Percentiles rank a stretch among this genome's conserved stretches.
Evolutionary conservation across 2,329 filamentous ascomycete genomes (phyloP).

Genomic region (Xenoacremonium recifei): DNA sequence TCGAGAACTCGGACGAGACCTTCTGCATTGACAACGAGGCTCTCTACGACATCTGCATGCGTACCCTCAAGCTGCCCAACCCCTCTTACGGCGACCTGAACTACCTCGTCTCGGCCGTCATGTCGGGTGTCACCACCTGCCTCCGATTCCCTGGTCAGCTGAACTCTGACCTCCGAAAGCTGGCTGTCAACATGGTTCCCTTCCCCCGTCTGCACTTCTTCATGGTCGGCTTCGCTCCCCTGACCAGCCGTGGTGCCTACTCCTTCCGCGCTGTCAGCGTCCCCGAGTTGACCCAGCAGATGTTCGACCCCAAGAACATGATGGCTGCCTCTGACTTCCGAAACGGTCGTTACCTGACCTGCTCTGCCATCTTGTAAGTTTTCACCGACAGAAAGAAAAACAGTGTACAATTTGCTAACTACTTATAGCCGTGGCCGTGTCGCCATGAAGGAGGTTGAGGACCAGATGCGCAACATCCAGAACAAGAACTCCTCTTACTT

Average conservation of each 20-base stretch:
- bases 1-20: constrained; percentile 99
- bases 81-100: constrained; percentile 99
- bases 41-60: constrained; percentile 99
- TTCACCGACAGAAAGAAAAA: too few relatives aligned
- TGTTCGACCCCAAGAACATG: constrained; percentile 99
- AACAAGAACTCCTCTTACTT: constrained; percentile 99
- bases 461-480: constrained; percentile 99
- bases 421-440: constrained; percentile 84
- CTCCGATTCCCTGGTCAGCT: constrained; percentile 99
- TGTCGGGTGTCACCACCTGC: constrained; percentile 98
- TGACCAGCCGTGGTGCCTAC: constrained; percentile 82
- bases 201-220: constrained; percentile 99
- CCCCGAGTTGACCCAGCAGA: constrained; percentile 98
- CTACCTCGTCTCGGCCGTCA: constrained; percentile 98
- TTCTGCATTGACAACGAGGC: constrained; percentile 99
- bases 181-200: constrained; percentile 99
- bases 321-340: constrained; percentile 99
- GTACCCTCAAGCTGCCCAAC: constrained; percentile 97
- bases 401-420: constrained; percentile 10
- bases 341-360: constrained; percentile 98
- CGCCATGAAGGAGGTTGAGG: constrained; percentile 99
- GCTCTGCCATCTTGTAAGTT: constrained; percentile 93
- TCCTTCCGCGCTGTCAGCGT: constrained; percentile 98
- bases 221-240: constrained; percentile 99
- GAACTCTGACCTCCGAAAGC: constrained; percentile 99